phyloP scores from a whole-genome alignment of 768 basidiomycete species.

The Filobasidium wieringae region DNA sequence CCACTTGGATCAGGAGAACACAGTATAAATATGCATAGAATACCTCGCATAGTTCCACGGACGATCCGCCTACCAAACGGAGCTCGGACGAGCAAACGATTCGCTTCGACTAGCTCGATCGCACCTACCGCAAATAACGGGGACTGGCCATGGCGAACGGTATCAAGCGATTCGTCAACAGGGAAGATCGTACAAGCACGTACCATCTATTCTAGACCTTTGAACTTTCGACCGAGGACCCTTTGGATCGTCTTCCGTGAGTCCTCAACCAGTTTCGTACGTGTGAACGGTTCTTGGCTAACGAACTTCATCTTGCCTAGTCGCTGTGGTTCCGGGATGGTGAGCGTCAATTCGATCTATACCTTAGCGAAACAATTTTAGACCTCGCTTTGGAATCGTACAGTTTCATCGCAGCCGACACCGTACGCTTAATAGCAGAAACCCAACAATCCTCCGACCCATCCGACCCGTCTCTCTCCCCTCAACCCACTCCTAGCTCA shows the following conservation, averaged over 20 bases:
- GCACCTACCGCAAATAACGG: too few relatives aligned
- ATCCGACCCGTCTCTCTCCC: not conserved
- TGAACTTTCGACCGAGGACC: conserved; percentile 7
- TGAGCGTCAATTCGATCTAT: not conserved
- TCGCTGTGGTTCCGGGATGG: not conserved
- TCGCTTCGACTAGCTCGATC: too few relatives aligned
- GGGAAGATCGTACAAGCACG: conserved; percentile 5
- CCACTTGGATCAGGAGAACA: too few relatives aligned
- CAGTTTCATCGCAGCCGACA: not conserved
- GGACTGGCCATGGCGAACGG: conserved; percentile 10
- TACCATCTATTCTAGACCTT: conserved; percentile 4
- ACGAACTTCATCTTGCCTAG: not conserved
- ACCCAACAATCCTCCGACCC: not conserved
- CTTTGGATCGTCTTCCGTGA: conserved; percentile 11
- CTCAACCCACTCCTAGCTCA: not conserved
- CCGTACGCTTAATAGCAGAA: not conserved
- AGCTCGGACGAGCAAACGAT: too few relatives aligned
- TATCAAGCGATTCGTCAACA: not conserved
- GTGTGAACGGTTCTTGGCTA: not conserved
- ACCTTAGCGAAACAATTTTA: not conserved
- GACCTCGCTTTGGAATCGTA: not conserved
- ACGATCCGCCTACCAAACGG: too few relatives aligned
- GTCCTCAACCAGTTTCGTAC: not conserved
- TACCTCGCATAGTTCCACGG: too few relatives aligned
- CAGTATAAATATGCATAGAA: too few relatives aligned